Base-by-base conservation (phyloP, 441 rosid genomes). In the Adansonia madagascariensis region DNA sequence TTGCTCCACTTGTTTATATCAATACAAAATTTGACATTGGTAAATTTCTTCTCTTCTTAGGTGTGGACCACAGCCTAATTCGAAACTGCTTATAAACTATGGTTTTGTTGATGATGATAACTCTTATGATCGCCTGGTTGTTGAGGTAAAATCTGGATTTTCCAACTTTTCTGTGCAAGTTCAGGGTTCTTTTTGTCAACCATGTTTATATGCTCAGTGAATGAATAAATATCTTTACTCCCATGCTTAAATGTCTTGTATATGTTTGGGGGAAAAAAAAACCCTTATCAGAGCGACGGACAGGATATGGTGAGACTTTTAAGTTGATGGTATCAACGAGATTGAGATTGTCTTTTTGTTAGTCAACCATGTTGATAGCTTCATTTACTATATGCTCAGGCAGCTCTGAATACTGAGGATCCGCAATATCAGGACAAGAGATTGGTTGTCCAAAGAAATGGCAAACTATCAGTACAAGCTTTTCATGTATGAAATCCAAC, bases 31-130 rank as follows among this genome's bases (percentile, higher is more conserved):
- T 75, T 72, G 65, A 60, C 61, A 50, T 76, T 60, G 50, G 61
- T 65, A 7, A 44, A 41, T 46, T 24, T 22, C 49, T 63, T 78
- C 24, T 63, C 53, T 77, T 75, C 78, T 73, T 53, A 94, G 99
- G 99, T 95, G 99, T 88, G 99, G 99, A 61, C 99, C 99, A 53
- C 98, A 95, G 75, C 96, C 99, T 74, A 95, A 95, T 80, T 86
- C 98, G 27, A 95, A 86, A 77, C 78, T 95, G 93, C 99, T 95
- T 85, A 83, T 95, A 79, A 95, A 95, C 84, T 95, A 95, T 71
- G 99, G 99, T 67, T 93, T 95, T 75, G 91, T 95, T 83, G 99
- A 95, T 82, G 97, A 93, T 84, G 98, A 93, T 80, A 95, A 92
- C 86, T 80, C 88, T 65, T 92, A 91, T 65, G 97, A 95, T 76